These are phyloP conservation scores for Fusarium solani-melongenae DNA, from an alignment of 2,329 filamentous ascomycete genomes.

Conservation along the genomic window DNA sequence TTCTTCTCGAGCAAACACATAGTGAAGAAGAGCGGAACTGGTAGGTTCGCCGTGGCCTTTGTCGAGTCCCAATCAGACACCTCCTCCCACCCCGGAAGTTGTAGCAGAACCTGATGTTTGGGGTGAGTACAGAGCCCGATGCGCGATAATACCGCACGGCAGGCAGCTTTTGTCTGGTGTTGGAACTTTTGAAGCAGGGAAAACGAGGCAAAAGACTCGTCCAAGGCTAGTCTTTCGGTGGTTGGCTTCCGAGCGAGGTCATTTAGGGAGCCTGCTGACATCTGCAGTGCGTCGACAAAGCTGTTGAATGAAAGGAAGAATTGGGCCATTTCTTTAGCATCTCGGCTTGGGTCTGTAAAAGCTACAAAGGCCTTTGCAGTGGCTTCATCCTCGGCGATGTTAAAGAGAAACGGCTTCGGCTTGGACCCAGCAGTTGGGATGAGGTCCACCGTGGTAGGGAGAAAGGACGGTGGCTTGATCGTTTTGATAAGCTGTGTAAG, in stretches of 20 bases:
- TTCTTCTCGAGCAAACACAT: not conserved
- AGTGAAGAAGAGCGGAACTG: not conserved
- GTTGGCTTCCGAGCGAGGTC: not conserved
- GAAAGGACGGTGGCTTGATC: rapidly evolving
- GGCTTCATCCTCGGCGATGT: not conserved
- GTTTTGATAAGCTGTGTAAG: not conserved
- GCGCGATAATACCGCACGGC: not conserved
- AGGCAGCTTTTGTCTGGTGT: not conserved
- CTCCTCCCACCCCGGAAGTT: not conserved
- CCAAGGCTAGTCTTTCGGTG: not conserved
- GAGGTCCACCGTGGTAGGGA: not conserved
- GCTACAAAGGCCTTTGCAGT: not conserved
- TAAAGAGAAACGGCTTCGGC: not conserved
- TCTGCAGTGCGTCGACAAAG: not conserved
- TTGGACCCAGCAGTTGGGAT: not conserved
- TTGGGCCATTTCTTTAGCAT: not conserved
- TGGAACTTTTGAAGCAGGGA: not conserved
- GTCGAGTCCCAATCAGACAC: not conserved
- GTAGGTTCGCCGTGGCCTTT: not conserved
- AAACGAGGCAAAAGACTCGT: not conserved
- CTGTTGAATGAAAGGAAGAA: not conserved
- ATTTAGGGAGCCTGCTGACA: not conserved
- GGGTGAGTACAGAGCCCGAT: not conserved
- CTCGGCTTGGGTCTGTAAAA: not conserved
- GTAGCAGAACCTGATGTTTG: not conserved